A percentile compares a stretch with the other conserved stretches of the same genome.
phyloP scores from a whole-genome alignment of 1,284 basidiomycete genomes.

The Pterulicium gracile region DNA sequence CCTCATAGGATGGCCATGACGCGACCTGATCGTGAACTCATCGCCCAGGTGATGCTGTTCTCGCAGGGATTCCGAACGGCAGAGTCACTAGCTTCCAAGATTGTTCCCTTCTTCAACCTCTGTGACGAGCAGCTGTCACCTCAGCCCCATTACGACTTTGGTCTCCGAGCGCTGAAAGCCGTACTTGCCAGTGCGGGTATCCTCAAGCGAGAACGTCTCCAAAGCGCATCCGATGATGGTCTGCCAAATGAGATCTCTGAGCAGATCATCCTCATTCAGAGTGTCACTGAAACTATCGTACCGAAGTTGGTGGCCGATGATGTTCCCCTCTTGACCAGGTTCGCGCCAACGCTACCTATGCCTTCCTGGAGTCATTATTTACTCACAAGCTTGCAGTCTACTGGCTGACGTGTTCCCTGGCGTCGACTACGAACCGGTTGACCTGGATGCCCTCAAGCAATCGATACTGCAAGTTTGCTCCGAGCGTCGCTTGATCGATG shows the following conservation, averaged over 20 bases:
- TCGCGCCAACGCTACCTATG: constrained; percentile 14
- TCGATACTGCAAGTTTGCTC: constrained; percentile 84
- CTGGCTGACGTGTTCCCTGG: constrained; percentile 98
- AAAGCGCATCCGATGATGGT: constrained; percentile 34
- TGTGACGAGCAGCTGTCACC: constrained; percentile 95
- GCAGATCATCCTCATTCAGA: constrained; percentile 96
- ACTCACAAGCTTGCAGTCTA: constrained; percentile 39
- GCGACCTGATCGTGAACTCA: constrained; percentile 93
- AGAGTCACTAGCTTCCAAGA: constrained; percentile 91
- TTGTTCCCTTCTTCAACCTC: constrained; percentile 98
- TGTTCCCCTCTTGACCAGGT: constrained; percentile 89
- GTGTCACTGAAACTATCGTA: constrained; percentile 98
- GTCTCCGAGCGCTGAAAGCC: constrained; percentile 93
- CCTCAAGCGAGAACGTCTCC: constrained; percentile 85
- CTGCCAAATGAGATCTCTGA: constrained; percentile 72
- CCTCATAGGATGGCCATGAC: constrained; percentile 96
- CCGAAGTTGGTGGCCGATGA: constrained; percentile 98
- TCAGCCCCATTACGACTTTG: constrained; percentile 99
- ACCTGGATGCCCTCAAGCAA: constrained; percentile 76
- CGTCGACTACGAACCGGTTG: constrained; percentile 82
- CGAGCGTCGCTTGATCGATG: constrained; percentile 77
- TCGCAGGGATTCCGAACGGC: constrained; percentile 99
- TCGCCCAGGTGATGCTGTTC: constrained; percentile 98
- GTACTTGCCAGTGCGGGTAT: constrained; percentile 96
- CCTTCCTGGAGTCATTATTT: not conserved